Base-by-base conservation (phyloP, 2,329 filamentous ascomycete genomes). In the Aspergillus fijiensis region DNA sequence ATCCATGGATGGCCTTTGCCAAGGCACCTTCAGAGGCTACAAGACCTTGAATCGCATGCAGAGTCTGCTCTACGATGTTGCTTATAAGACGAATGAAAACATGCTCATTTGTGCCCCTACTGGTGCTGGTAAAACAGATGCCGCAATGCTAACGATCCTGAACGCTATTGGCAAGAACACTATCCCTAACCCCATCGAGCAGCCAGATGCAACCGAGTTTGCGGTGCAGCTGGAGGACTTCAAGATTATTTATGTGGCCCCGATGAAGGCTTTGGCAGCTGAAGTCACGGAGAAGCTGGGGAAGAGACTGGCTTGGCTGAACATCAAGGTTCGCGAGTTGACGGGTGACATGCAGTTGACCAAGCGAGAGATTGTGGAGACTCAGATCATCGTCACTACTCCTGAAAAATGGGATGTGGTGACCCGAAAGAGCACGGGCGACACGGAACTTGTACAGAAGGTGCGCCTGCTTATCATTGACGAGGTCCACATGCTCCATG, bases 391-490 rank as follows among this genome's bases (percentile, higher is more conserved):
- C 61, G 95, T 99, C 53, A 99, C 96, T 0, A 99, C 95, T 0
- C 95, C 95, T 39, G 95, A 99, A 78, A 99, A 99, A 77, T 99
- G 96, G 96, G 95, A 99, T 74, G 95, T 99, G 0, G 91, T 99
- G 5, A 99, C 95, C 3, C 85, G 95, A 62, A 99, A 98, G 77
- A 96, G 94, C 59, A 98, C 93, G 1, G 95, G 96, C 16, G 95
- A 99, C 72, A 98, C 95, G 0, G 95, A 98, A 73, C 85, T 99
- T 3, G 96, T 99, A 14, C 95, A 99, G 70, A 99, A 99, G 74
- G 95, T 99, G 25, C 87, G 94, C 11, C 82, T 99, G 2, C 84
- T 99, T 61, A 98, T 99, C 70, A 98, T 99, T 63, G 95, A 99
- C 75, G 95, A 99, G 79, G 95, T 99, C 1, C 95, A 99, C 73